phyloP scores from a whole-genome alignment of 2,329 filamentous ascomycete species.

The Raffaelea deltoideospora region DNA sequence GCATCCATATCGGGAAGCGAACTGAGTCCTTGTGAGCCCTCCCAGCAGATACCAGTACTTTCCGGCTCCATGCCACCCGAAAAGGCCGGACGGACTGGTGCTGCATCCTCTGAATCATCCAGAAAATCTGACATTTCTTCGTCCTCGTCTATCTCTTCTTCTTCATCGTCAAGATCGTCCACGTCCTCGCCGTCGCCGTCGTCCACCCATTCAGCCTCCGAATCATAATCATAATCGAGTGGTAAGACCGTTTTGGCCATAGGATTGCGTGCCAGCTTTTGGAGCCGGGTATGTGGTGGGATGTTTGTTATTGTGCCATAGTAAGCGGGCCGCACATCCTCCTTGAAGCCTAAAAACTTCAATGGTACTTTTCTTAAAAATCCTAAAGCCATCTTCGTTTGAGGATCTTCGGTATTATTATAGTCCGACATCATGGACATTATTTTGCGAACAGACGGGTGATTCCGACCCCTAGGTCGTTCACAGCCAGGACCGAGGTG shows the following conservation, averaged over 20 bases:
- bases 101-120: conserved; percentile 66
- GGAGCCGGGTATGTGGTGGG: conserved; percentile 33
- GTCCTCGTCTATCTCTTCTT: conserved; percentile 54
- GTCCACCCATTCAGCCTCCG: conserved; percentile 71
- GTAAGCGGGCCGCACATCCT: conserved; percentile 56
- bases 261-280: conserved; percentile 37
- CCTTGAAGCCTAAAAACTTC: conserved; percentile 46
- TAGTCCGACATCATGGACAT: conserved; percentile 25
- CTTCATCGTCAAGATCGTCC: conserved; percentile 53
- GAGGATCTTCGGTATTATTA: conserved; percentile 23
- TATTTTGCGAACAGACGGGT: conserved; percentile 42
- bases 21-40: conserved; percentile 36
- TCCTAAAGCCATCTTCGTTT: conserved; percentile 19
- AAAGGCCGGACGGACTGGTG: conserved; percentile 39
- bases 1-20: conserved; percentile 35
- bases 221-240: conserved; percentile 71
- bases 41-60: conserved; percentile 73
- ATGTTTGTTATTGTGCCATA: conserved; percentile 55
- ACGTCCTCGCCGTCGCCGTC: conserved; percentile 59
- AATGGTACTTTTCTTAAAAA: conserved; percentile 40
- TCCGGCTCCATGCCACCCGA: conserved; percentile 59
- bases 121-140: conserved; percentile 84
- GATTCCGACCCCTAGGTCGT: conserved; percentile 15
- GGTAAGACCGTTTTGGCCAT: conserved; percentile 36
- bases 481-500: conserved; percentile 21